Base-by-base conservation (phyloP, 306 rosid species). In the Senna siamea region DNA sequence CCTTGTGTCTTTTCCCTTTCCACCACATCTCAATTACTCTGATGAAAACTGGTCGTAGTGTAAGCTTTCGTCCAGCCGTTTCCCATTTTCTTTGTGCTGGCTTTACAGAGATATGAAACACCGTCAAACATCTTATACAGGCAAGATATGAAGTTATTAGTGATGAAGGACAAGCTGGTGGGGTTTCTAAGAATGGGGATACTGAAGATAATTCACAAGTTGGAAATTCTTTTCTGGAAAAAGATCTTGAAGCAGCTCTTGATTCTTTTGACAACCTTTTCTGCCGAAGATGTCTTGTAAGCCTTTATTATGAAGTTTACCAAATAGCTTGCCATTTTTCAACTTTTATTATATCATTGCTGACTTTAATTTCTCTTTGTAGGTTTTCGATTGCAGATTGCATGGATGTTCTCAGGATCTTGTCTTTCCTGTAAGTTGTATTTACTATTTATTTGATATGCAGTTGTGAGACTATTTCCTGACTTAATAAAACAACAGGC, bases 331-430 rank as follows among this genome's bases (percentile, higher is more conserved):
- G 73, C 35, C 51, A n/a, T 40, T 48, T 79, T 60, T 72, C 55
- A 71, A 55, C 43, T 60, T 58, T 44, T 17, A 67, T 37, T 34
- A 69, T 67, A 70, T 78, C 48, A 76, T 57, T 34, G 12, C 63
- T 68, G 72, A 61, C 13, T 62, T 62, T 48, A 19, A 70, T 85
- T 83, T 65, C 62, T 32, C 72, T 66, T 44, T 68, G 68, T 81
- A 93, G 98, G 98, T 89, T 48, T 91, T 93, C n/a, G 98, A 93
- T 84, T 93, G 98, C 80, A 87, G 96, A 84, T 87, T 91, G 69
- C 98, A 94, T 81, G 98, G 98, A 65, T 94, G 98, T 66, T 94
- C 97, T 2, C 98, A 94, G 79, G 98, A 94, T 88, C 98, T 94
- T 84, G 91, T 94, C 75, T 91, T 88, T 68, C 96, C 98, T 68